A percentile compares a stretch with the other conserved stretches of the same genome.
These are phyloP conservation scores for Linnemannia schmuckeri DNA, from an alignment of 192 early-diverging fungal genomes.

Conservation along the genomic window DNA sequence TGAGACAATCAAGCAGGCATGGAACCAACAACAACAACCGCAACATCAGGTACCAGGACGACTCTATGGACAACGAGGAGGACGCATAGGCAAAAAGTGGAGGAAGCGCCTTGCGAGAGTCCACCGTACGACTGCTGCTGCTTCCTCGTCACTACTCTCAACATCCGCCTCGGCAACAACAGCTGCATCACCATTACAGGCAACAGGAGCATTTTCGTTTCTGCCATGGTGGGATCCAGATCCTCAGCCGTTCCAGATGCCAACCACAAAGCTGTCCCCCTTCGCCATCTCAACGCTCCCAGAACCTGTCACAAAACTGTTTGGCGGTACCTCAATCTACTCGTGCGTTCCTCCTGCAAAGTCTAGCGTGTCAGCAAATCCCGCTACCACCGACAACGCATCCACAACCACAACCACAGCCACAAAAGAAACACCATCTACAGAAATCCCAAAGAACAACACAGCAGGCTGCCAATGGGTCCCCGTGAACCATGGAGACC, in stretches of 20 bases:
- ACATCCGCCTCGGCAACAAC: background rate
- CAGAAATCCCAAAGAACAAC: background rate
- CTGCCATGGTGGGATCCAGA: conserved; percentile 54
- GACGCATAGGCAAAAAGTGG: background rate
- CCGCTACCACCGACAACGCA: background rate
- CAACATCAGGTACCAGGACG: background rate
- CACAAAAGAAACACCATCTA: background rate
- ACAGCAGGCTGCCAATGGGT: conserved; percentile 45
- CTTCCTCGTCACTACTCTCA: background rate
- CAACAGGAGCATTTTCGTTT: background rate
- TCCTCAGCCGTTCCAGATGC: conserved; percentile 44
- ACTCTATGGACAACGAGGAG: background rate
- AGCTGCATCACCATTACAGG: background rate
- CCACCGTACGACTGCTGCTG: background rate
- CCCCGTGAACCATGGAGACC: conserved; percentile 25
- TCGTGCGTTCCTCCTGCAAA: background rate
- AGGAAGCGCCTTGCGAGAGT: background rate
- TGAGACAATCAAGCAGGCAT: no score
- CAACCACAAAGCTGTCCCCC: conserved; percentile 37
- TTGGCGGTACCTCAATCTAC: conserved; percentile 41
- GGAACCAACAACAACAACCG: background rate
- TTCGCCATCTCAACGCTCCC: conserved; percentile 49
- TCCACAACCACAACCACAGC: background rate
- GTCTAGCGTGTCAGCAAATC: background rate
- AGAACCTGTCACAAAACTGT: conserved; percentile 22